These are phyloP conservation scores for Tirmania nivea DNA, from an alignment of 495 filamentous ascomycete species.

Conservation along the genomic window DNA sequence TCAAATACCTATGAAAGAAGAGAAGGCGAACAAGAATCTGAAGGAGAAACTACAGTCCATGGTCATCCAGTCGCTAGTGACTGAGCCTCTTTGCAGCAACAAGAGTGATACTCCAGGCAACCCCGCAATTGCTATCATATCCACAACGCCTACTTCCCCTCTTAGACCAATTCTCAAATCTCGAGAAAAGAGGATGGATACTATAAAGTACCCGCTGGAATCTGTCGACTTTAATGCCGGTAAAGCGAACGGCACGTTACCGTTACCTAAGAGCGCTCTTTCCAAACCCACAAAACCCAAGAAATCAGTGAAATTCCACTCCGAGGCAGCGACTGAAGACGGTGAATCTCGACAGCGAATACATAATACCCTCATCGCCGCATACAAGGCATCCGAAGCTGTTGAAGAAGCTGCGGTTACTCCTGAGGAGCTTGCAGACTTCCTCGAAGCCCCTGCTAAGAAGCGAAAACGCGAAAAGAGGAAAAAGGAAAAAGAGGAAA, in stretches of 20 bases:
- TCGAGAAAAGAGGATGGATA: not conserved
- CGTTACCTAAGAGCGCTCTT: too few species aligned
- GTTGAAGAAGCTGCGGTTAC: not conserved
- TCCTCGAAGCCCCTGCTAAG: not conserved
- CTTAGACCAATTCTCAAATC: not conserved
- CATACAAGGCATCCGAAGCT: not conserved
- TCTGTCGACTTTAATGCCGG: not conserved
- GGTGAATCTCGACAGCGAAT: not conserved
- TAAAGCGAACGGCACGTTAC: not conserved
- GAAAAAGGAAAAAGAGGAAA: not conserved
- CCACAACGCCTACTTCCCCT: not conserved
- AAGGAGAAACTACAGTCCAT: conserved; percentile 1
- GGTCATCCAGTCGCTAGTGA: not conserved
- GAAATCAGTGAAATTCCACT: not conserved
- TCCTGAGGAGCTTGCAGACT: not conserved
- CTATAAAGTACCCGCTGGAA: not conserved
- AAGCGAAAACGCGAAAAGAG: not conserved
- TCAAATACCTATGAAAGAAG: not conserved
- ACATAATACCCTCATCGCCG: not conserved
- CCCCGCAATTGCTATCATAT: too few species aligned
- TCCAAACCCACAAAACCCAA: not conserved
- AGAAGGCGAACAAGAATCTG: not conserved
- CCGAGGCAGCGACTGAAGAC: not conserved
- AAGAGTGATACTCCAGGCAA: not conserved
- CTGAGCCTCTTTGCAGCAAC: not conserved